phyloP scores from a whole-genome alignment of 331 rosid genomes.

The Quercus lobata region DNA sequence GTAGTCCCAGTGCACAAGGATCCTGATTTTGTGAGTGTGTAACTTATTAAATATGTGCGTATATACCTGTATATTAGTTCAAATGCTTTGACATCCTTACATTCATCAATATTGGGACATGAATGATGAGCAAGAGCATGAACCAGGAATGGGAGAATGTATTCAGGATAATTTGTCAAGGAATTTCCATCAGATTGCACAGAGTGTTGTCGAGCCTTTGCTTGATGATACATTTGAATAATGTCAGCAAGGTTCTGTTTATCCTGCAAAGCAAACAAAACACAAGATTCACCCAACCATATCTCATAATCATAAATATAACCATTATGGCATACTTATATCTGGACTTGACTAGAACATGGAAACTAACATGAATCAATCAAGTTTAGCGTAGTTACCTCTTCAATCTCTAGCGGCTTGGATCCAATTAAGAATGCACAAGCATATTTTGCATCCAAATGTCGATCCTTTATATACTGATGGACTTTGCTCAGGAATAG shows the following conservation, averaged over 20 bases:
- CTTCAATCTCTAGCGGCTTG: conserved; percentile 59
- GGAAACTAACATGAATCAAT: conserved; percentile 7
- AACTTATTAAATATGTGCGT: background rate
- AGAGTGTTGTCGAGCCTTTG: conserved; percentile 63
- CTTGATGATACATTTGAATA: conserved; percentile 85
- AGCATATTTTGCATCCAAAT: conserved; percentile 88
- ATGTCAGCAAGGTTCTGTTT: conserved; percentile 80
- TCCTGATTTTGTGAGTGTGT: background rate
- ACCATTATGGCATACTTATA: background rate
- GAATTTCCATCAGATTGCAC: conserved; percentile 68
- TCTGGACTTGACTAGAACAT: background rate
- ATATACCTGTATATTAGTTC: conserved; percentile 72
- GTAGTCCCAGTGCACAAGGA: background rate
- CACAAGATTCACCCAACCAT: conserved; percentile 7
- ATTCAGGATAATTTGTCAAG: conserved; percentile 67
- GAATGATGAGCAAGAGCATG: conserved; percentile 85
- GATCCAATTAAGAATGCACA: conserved; percentile 73
- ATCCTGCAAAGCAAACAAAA: conserved; percentile 52
- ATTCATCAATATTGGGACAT: conserved; percentile 83
- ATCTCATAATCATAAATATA: background rate
- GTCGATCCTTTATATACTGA: conserved; percentile 85
- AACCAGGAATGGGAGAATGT: conserved; percentile 75
- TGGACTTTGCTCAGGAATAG: conserved; percentile 68
- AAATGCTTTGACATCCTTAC: conserved; percentile 79
- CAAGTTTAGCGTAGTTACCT: conserved; percentile 44